Evolutionary conservation across 2,329 filamentous ascomycete species (phyloP), one percentile per base, ranked within the genome.

Genomic region (Emergomyces pasteurianus): DNA sequence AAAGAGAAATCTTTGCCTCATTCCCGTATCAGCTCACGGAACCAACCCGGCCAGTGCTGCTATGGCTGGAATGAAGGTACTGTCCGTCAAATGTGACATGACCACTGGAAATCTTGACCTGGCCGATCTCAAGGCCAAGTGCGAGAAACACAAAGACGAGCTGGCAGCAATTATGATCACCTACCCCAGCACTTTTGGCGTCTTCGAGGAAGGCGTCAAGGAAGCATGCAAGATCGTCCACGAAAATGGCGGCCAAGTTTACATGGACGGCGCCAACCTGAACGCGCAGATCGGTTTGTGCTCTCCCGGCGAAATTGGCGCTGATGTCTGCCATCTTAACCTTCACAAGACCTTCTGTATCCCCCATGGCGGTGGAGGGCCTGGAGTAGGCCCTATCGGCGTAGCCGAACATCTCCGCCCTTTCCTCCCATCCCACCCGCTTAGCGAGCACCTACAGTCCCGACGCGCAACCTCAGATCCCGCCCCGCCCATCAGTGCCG

Each of bases 331-430:
- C 82, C 92, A 96, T 78, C 81, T 97, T 63, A 97, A 97, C 76
- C 82, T 97, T 49, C 92, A 97, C 84, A 97, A 97, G 83, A 97
- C 92, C 2, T 97, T 97, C 81, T 97, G 92, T 73, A 97, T 97
- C 69, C 92, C 92, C 54, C 92, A 97, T 75, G 92, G 92, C 60
- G 92, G 92, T 65, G 92, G 92, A 65, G 92, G 92, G 18, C 92
- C 92, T 10, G 92, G 92, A 69, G 90, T 96, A 43, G 92, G 92
- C 1, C 92, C 92, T 59, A 95, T 97, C 66, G 92, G 91, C 71
- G 92, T 96, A 60, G 94, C 92, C 73, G 78, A 85, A 63, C 89
- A 95, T 69, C 84, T 97, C 57, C 77, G 82, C 7, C 84, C 85
- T 6, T 91, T 86, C 80, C 81, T 96, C 16, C 90, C 92, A 4